phyloP scores from a whole-genome alignment of 1,139 yeast genomes.

The Geotrichum candidum region DNA sequence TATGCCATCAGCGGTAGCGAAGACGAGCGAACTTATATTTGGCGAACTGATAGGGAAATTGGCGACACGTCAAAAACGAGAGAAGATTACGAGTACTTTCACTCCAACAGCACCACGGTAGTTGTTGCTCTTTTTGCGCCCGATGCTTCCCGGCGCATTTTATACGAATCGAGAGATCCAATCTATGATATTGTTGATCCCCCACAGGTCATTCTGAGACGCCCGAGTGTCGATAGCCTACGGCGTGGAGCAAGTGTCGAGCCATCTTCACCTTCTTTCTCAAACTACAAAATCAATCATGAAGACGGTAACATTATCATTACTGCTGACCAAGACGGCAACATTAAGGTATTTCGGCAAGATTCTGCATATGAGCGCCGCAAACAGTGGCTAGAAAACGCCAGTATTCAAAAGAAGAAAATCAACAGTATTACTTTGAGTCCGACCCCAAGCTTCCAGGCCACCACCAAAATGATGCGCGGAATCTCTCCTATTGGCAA shows the following conservation, averaged over 20 bases:
- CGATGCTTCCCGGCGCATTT: constrained; percentile 52
- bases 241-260: neutral
- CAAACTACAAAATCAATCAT: constrained; percentile 7
- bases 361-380: constrained; percentile 50
- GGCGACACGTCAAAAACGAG: constrained; percentile 23
- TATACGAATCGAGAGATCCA: constrained; percentile 71
- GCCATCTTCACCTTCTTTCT: neutral
- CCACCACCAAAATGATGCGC: neutral
- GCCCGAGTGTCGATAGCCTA: neutral
- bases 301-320: constrained; percentile 49
- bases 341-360: constrained; percentile 71
- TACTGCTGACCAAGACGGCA: constrained; percentile 70
- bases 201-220: constrained; percentile 4
- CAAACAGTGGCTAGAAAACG: constrained; percentile 17
- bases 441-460: constrained; percentile 4
- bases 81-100: constrained; percentile 52
- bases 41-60: constrained; percentile 39
- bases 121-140: constrained; percentile 82
- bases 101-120: constrained; percentile 68
- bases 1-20: constrained; percentile 44
- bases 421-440: constrained; percentile 1
- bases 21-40: constrained; percentile 51
- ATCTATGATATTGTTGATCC: constrained; percentile 55
- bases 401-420: constrained; percentile 7
- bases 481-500: constrained; percentile 5